A percentile compares a stretch with the other conserved stretches of the same genome.
Evolutionary conservation across 805 yeast species (phyloP).

Genomic region (Ogataea methanolica): DNA sequence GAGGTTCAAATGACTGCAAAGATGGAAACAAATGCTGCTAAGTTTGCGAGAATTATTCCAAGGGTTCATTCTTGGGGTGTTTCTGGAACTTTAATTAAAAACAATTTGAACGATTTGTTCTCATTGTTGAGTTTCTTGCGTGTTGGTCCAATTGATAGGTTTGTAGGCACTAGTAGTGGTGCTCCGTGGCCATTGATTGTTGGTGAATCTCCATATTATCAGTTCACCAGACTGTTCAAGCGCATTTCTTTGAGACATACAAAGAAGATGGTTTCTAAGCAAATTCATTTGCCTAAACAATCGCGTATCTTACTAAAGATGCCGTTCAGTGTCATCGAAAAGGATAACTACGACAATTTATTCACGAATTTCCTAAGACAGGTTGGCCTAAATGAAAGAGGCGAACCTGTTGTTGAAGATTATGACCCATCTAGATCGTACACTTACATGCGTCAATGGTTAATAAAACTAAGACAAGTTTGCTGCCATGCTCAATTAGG

Average conservation of each 20-base stretch:
- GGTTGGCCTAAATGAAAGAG: conserved; percentile 50
- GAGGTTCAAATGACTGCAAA: conserved; percentile 92
- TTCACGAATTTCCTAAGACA: conserved; percentile 54
- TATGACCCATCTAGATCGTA: conserved; percentile 45
- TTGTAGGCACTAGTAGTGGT: conserved; percentile 13
- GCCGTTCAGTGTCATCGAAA: conserved; percentile 79
- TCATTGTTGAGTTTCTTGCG: conserved; percentile 67
- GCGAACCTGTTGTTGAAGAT: conserved; percentile 44
- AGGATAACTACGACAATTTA: conserved; percentile 69
- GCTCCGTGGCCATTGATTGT: conserved; percentile 26
- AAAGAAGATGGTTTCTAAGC: conserved; percentile 73
- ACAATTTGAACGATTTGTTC: conserved; percentile 59
- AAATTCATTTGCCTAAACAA: conserved; percentile 78
- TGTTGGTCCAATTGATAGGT: conserved; percentile 54
- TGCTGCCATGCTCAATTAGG: conserved; percentile 72
- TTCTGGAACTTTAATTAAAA: conserved; percentile 87
- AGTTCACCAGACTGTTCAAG: conserved; percentile 50
- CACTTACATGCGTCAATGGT: conserved; percentile 60
- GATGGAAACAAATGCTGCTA: conserved; percentile 70
- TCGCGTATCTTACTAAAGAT: conserved; percentile 61
- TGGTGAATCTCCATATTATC: conserved; percentile 27
- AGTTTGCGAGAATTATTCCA: conserved; percentile 74
- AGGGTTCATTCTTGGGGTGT: conserved; percentile 95
- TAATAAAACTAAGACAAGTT: conserved; percentile 63
- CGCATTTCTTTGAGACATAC: conserved; percentile 71